Percentiles rank a stretch among this genome's conserved stretches.
Conservation (phyloP, 768 basidiomycete species). For the Suillus alpinus region DNA sequence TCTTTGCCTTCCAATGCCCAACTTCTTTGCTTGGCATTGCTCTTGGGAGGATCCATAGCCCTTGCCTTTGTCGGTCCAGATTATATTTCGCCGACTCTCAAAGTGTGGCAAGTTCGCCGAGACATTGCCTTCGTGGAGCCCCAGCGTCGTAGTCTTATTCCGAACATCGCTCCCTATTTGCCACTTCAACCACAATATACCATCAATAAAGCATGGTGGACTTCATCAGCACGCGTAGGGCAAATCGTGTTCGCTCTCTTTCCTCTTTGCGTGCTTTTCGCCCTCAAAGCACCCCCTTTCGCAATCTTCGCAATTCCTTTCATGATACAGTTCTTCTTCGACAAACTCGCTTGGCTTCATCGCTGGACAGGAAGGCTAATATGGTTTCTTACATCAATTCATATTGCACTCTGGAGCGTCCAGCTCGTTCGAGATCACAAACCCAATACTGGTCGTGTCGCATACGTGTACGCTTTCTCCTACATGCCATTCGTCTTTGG, state of each 20-base stretch:
- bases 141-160: constrained; percentile 11
- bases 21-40: constrained; percentile 45
- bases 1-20: constrained; percentile 65
- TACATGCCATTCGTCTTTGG: constrained; percentile 65
- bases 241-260: constrained; percentile 70
- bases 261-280: constrained; percentile 67
- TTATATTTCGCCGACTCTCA: constrained; percentile 53
- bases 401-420: constrained; percentile 68
- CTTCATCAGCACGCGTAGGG: constrained; percentile 62
- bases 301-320: constrained; percentile 66
- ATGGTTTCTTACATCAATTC: constrained; percentile 58
- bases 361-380: constrained; percentile 69
- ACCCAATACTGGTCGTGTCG: constrained; percentile 37
- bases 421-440: constrained; percentile 56
- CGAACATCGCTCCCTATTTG: constrained; percentile 32
- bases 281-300: constrained; percentile 69
- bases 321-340: constrained; percentile 64
- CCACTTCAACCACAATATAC: constrained; percentile 52
- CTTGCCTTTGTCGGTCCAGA: constrained; percentile 64
- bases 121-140: constrained; percentile 18
- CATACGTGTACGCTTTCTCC: constrained; percentile 51
- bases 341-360: constrained; percentile 72
- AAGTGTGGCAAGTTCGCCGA: constrained; percentile 41
- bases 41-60: constrained; percentile 42
- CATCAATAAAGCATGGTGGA: constrained; percentile 71